Evolutionary conservation across 2,329 filamentous ascomycete genomes (phyloP).

Genomic region (Cytospora schulzeri): DNA sequence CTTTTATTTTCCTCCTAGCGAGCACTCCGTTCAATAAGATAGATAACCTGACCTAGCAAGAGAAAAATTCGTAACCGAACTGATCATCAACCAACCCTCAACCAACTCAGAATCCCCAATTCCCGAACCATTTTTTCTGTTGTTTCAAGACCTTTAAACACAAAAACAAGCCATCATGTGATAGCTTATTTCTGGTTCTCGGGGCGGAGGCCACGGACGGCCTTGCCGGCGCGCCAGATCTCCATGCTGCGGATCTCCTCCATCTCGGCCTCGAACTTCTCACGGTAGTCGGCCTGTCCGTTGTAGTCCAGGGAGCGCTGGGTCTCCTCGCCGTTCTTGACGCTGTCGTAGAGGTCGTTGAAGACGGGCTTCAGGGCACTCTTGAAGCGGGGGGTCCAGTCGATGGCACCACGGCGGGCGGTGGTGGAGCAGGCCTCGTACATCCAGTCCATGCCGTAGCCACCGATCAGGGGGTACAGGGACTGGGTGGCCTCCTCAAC

Average conservation of each 20-base stretch:
- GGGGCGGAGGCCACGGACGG: conserved; percentile 84
- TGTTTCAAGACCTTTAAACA: neutral
- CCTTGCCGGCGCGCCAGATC: conserved; percentile 99
- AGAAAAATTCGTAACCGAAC: neutral
- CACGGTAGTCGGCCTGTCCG: conserved; percentile 90
- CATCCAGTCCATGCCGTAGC: conserved; percentile 99
- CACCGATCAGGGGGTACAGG: conserved; percentile 95
- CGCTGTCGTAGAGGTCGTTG: conserved; percentile 93
- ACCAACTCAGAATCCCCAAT: neutral
- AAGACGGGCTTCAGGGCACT: conserved; percentile 98
- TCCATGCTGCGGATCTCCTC: conserved; percentile 96
- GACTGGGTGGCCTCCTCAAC: conserved; percentile 99
- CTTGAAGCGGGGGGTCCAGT: conserved; percentile 98
- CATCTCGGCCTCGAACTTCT: conserved; percentile 98
- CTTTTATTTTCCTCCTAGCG: conserved; percentile 14
- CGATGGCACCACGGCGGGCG: conserved; percentile 95
- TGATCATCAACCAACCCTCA: neutral
- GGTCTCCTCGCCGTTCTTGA: conserved; percentile 90
- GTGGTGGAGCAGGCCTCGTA: conserved; percentile 99
- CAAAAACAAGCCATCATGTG: neutral
- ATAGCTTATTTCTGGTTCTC: conserved; percentile 78
- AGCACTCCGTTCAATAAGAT: conserved; percentile 16
- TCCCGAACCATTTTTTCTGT: neutral
- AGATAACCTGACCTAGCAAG: conserved; percentile 12
- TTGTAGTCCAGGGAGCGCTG: conserved; percentile 97